Evolutionary conservation across 2,329 filamentous ascomycete genomes (phyloP).

Genomic region (Neonectria magnoliae): DNA sequence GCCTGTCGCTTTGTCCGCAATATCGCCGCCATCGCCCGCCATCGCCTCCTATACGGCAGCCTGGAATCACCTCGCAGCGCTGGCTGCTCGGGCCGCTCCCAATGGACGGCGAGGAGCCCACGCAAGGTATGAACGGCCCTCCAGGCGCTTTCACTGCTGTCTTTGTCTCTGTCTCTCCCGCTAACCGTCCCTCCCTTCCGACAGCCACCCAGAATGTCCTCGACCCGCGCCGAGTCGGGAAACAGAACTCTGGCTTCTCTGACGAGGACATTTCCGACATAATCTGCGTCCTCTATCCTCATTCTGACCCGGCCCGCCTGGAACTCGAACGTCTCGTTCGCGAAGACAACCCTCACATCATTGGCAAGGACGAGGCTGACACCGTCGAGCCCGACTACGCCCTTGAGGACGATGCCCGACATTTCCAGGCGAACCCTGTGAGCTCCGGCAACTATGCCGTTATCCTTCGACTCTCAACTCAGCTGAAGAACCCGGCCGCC

Average conservation of each 20-base stretch:
- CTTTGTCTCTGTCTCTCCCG: slow-evolving; percentile 11
- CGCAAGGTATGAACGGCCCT: slow-evolving; percentile 49
- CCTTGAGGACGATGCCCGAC: slow-evolving; percentile 59
- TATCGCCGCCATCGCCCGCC: slow-evolving; percentile 11
- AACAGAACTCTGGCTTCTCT: slow-evolving; percentile 83
- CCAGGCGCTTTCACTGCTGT: slow-evolving; percentile 2
- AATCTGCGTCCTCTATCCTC: slow-evolving; percentile 86
- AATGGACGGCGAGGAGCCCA: slow-evolving; percentile 58
- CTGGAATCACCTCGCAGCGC: slow-evolving; percentile 37
- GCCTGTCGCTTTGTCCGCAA: slow-evolving; percentile 25
- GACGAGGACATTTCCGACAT: slow-evolving; percentile 89
- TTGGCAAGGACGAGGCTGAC: slow-evolving; percentile 60
- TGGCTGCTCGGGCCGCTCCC: slow-evolving; percentile 46
- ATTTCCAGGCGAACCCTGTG: slow-evolving; percentile 56
- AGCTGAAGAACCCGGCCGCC: slow-evolving; percentile 71
- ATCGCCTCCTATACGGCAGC: slow-evolving; percentile 27
- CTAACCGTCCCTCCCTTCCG: slow-evolving; percentile 24
- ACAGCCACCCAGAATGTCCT: slow-evolving; percentile 80
- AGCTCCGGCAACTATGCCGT: slow-evolving; percentile 72
- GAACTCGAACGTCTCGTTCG: slow-evolving; percentile 69
- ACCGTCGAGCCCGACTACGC: slow-evolving; percentile 62
- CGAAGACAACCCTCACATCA: slow-evolving; percentile 60
- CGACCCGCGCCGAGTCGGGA: slow-evolving; percentile 81
- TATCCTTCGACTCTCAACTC: slow-evolving; percentile 81
- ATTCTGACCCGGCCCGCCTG: slow-evolving; percentile 74